Conservation (phyloP, 257 asterid genomes). For the Nicotiana tomentosiformis region DNA sequence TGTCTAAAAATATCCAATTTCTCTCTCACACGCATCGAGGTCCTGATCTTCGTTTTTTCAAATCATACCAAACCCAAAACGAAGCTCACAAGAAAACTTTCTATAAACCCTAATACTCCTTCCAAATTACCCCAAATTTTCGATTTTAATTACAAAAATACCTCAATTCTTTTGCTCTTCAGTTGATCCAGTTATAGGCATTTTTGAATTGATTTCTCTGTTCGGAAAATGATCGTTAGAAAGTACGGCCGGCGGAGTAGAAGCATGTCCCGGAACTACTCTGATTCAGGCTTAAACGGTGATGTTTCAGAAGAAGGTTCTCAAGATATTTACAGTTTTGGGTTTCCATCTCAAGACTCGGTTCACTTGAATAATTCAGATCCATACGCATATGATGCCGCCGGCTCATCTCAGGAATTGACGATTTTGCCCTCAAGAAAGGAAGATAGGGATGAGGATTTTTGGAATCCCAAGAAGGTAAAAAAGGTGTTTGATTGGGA, state of each 20-base stretch:
- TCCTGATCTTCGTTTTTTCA: slow-evolving; percentile 23
- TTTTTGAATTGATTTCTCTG: slow-evolving; percentile 2
- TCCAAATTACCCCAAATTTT: background rate
- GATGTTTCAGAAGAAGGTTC: slow-evolving; percentile 48
- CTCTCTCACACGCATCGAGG: background rate
- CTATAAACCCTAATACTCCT: slow-evolving; percentile 10
- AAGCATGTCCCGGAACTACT: slow-evolving; percentile 37
- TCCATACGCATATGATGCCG: slow-evolving; percentile 21
- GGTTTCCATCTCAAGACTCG: slow-evolving; percentile 53
- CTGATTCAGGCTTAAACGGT: slow-evolving; percentile 38
- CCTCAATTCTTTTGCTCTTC: slow-evolving; percentile 1
- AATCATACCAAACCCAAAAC: background rate
- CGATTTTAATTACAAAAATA: background rate
- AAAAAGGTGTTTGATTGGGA: slow-evolving; percentile 43
- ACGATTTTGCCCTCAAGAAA: slow-evolving; percentile 27
- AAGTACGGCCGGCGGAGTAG: slow-evolving; percentile 59
- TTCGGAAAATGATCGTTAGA: slow-evolving; percentile 36
- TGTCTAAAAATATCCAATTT: background rate
- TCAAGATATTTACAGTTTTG: slow-evolving; percentile 50
- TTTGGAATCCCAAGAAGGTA: slow-evolving; percentile 39
- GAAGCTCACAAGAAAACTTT: background rate
- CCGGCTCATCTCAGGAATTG: slow-evolving; percentile 39
- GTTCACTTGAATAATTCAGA: slow-evolving; percentile 40
- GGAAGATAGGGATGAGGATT: slow-evolving; percentile 27
- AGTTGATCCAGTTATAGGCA: background rate